Conservation (phyloP, 176 grass and related monocot genomes). For the Cymbopogon citratus region DNA sequence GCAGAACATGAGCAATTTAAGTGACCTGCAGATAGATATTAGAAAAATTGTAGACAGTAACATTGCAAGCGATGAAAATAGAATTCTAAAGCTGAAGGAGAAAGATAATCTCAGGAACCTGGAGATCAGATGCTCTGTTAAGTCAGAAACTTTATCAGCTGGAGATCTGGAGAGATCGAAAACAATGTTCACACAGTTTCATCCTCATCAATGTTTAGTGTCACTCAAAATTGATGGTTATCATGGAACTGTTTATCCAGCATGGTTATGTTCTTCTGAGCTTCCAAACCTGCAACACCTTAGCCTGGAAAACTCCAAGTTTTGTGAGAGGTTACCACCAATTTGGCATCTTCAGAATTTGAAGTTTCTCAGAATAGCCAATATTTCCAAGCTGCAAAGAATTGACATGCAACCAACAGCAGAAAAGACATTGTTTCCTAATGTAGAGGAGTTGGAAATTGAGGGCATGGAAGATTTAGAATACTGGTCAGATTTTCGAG, state of each 20-base stretch:
- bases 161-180: not conserved
- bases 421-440: not conserved
- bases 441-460: not conserved
- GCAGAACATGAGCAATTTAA: conserved; percentile 4
- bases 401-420: not conserved
- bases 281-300: conserved; percentile 19
- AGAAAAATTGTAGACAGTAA: not conserved
- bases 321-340: conserved; percentile 6
- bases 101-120: conserved; percentile 25
- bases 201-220: conserved; percentile 21
- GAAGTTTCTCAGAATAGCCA: not conserved
- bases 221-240: conserved; percentile 29
- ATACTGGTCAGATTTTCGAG: not conserved
- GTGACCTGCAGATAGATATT: conserved; percentile 5
- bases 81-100: conserved; percentile 5
- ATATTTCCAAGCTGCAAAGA: not conserved
- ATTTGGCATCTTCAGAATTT: conserved; percentile 15
- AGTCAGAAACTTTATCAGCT: not conserved
- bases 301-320: not conserved
- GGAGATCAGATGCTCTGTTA: not conserved
- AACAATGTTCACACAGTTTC: conserved; percentile 14
- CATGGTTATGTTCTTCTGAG: conserved; percentile 2
- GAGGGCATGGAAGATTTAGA: not conserved
- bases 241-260: conserved; percentile 10
- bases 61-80: not conserved